These are phyloP conservation scores for Inosperma sp. DNA, from an alignment of 768 basidiomycete species.

Conservation along the genomic window DNA sequence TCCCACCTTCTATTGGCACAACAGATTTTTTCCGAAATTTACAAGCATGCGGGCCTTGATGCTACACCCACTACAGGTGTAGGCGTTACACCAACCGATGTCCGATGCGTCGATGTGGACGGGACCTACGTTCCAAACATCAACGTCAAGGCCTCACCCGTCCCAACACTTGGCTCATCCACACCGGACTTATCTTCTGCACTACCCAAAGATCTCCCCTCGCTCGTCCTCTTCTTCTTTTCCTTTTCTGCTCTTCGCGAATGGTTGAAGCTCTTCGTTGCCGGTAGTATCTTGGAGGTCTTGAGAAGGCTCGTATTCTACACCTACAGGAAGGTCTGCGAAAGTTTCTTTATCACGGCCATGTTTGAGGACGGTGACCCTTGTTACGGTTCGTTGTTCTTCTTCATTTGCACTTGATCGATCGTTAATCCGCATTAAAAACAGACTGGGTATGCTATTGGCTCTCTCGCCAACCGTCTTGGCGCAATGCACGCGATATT, in stretches of 20 bases:
- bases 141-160: too few species aligned
- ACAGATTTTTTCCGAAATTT: slow-evolving; percentile 21
- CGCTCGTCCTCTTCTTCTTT: slow-evolving; percentile 42
- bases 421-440: slow-evolving; percentile 4
- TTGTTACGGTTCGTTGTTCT: slow-evolving; percentile 45
- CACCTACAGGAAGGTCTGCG: slow-evolving; percentile 40
- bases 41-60: slow-evolving; percentile 7
- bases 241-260: slow-evolving; percentile 55
- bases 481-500: slow-evolving; percentile 51
- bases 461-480: slow-evolving; percentile 59
- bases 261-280: slow-evolving; percentile 57
- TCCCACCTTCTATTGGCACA: slow-evolving; percentile 15
- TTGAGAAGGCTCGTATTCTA: slow-evolving; percentile 44
- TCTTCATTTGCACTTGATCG: background rate
- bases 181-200: slow-evolving; percentile 3
- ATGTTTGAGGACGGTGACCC: slow-evolving; percentile 54
- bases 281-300: slow-evolving; percentile 60
- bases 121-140: too few species aligned
- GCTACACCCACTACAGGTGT: slow-evolving; percentile 9
- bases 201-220: slow-evolving; percentile 22
- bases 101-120: too few species aligned
- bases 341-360: slow-evolving; percentile 60
- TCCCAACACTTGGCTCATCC: slow-evolving; percentile 10
- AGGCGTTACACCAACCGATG: slow-evolving; percentile 12
- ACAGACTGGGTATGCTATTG: slow-evolving; percentile 70